These are phyloP conservation scores for Suillus weaverae DNA, from an alignment of 768 basidiomycete genomes.

Conservation along the genomic window DNA sequence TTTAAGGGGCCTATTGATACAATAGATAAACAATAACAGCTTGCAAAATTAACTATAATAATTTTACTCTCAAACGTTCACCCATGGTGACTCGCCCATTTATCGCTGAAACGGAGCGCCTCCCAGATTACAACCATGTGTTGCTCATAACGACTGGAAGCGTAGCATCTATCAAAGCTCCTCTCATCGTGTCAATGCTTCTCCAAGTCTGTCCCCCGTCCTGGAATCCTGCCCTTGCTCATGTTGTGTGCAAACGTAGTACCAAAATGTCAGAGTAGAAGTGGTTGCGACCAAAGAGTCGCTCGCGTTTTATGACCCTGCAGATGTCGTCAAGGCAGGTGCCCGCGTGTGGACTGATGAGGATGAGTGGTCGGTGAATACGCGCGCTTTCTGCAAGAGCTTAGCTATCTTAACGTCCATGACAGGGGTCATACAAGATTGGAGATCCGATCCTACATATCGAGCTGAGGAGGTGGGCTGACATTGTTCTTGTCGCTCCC, in stretches of 20 bases:
- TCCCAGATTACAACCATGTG: conserved; percentile 49
- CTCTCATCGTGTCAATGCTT: conserved; percentile 82
- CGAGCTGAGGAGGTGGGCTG: conserved; percentile 92
- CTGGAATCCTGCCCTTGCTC: neutral
- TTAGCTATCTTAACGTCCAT: neutral
- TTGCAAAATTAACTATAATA: neutral
- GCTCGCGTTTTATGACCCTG: conserved; percentile 69
- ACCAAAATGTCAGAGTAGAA: conserved; percentile 72
- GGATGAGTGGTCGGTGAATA: conserved; percentile 89
- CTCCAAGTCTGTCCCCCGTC: conserved; percentile 45
- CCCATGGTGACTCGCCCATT: conserved; percentile 17
- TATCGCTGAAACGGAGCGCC: conserved; percentile 29
- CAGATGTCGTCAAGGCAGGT: conserved; percentile 50
- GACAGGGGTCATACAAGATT: conserved; percentile 68
- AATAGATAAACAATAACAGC: neutral
- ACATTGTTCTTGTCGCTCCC: conserved; percentile 91
- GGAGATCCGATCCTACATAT: conserved; percentile 96
- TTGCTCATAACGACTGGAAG: conserved; percentile 89
- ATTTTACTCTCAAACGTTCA: neutral
- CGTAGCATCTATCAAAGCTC: conserved; percentile 92
- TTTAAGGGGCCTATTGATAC: neutral
- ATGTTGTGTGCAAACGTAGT: conserved; percentile 42
- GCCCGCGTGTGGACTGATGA: conserved; percentile 83
- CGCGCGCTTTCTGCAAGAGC: neutral
- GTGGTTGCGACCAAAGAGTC: conserved; percentile 82